A percentile compares a stretch with the other conserved stretches of the same genome.
Conservation (phyloP, 1,139 yeast genomes). For the Debaryomyces sp. region DNA sequence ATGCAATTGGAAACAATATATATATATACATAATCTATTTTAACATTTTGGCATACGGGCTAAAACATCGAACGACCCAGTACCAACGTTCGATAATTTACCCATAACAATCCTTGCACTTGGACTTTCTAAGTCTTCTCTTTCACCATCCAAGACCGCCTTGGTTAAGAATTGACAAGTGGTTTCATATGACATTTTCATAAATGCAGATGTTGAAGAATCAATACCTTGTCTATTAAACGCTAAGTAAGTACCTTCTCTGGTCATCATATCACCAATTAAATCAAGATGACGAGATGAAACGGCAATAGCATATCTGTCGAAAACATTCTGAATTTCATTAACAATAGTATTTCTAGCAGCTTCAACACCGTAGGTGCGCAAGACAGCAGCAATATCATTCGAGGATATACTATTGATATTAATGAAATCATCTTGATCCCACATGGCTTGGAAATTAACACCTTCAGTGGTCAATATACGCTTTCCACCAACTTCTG, state of each 20-base stretch:
- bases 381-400: slow-evolving; percentile 88
- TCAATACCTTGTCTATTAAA: slow-evolving; percentile 99
- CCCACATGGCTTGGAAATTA: slow-evolving; percentile 98
- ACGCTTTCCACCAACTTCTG: slow-evolving; percentile 57
- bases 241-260: slow-evolving; percentile 96
- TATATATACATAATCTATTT: slow-evolving; percentile 8
- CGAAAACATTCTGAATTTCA: slow-evolving; percentile 95
- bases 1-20: slow-evolving; percentile 7
- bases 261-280: slow-evolving; percentile 98
- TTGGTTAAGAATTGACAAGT: slow-evolving; percentile 96
- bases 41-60: slow-evolving; percentile 54
- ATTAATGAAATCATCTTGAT: slow-evolving; percentile 87
- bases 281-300: slow-evolving; percentile 93
- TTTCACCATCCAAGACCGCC: slow-evolving; percentile 91
- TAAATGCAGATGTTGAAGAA: slow-evolving; percentile 89
- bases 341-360: slow-evolving; percentile 97
- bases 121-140: slow-evolving; percentile 88
- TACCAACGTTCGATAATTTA: slow-evolving; percentile 88
- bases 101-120: slow-evolving; percentile 96
- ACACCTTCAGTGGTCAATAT: slow-evolving; percentile 96
- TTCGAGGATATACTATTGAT: slow-evolving; percentile 88
- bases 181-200: slow-evolving; percentile 99
- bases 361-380: slow-evolving; percentile 97
- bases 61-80: slow-evolving; percentile 92
- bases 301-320: slow-evolving; percentile 93